Conservation (phyloP, 2,329 filamentous ascomycete genomes). For the Akanthomyces uredinophilus region DNA sequence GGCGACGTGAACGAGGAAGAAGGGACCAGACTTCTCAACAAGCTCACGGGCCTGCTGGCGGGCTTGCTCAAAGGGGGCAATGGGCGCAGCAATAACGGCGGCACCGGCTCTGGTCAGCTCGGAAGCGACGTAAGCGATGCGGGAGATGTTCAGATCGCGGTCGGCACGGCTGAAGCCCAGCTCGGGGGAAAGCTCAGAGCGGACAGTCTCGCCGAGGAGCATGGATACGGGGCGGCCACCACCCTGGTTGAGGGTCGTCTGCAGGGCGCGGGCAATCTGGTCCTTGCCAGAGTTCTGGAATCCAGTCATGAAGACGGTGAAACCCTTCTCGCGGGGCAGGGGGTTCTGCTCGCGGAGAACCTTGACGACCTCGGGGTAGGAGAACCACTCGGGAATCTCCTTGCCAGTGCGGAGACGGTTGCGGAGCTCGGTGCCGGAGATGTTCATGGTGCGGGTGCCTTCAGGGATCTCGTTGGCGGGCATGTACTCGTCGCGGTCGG, state of each 20-base stretch:
- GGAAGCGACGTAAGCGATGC: constrained; percentile 92
- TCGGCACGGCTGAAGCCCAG: constrained; percentile 92
- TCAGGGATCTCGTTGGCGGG: constrained; percentile 84
- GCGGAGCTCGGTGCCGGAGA: constrained; percentile 86
- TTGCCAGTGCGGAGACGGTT: constrained; percentile 84
- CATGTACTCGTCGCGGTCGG: constrained; percentile 93
- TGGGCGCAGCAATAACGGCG: constrained; percentile 92
- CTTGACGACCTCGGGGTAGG: constrained; percentile 95
- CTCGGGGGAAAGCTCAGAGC: constrained; percentile 86
- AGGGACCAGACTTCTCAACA: constrained; percentile 81
- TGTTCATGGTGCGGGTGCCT: constrained; percentile 81
- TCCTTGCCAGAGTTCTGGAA: constrained; percentile 98
- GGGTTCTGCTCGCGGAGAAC: constrained; percentile 96
- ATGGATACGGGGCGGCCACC: constrained; percentile 91
- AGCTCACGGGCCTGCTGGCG: constrained; percentile 75
- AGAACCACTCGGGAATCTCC: constrained; percentile 99
- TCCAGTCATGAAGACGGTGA: constrained; percentile 96
- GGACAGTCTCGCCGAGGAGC: constrained; percentile 91
- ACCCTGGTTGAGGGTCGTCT: constrained; percentile 97
- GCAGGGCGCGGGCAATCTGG: constrained; percentile 87
- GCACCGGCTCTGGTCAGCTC: constrained; percentile 91
- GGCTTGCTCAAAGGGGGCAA: constrained; percentile 82
- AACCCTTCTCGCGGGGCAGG: constrained; percentile 83
- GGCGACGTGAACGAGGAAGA: constrained; percentile 93
- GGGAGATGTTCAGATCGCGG: constrained; percentile 88